Evolutionary conservation across 352 stramenopile genomes (phyloP).

Genomic region (Aphanomyces invadans): DNA sequence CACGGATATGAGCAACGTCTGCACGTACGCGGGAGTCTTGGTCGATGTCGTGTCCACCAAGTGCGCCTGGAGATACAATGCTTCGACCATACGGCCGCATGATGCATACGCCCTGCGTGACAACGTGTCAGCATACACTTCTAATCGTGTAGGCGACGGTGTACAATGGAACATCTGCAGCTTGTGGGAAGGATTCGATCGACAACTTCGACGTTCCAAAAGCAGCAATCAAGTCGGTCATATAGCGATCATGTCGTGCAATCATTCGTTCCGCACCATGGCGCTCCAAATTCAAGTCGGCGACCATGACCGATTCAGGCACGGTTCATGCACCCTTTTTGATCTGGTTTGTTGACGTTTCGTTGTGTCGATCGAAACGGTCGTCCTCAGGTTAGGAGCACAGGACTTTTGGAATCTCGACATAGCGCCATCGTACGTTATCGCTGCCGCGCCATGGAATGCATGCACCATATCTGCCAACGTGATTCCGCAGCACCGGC

Average conservation of each 20-base stretch:
- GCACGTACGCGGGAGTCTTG: background rate
- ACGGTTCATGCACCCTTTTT: no score
- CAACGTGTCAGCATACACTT: background rate
- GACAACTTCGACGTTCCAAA: constrained; percentile 1
- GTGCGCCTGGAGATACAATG: background rate
- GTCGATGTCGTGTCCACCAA: background rate
- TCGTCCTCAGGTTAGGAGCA: no score
- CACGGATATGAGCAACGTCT: background rate
- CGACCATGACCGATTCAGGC: no score
- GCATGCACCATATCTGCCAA: no score
- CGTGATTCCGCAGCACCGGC: no score
- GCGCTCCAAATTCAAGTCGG: no score
- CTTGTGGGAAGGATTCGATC: background rate
- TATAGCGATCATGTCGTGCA: background rate
- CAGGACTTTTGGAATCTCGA: no score
- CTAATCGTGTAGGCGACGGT: background rate
- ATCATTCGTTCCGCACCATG: no score
- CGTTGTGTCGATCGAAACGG: no score
- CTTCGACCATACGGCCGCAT: background rate
- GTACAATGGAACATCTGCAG: background rate
- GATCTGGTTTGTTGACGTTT: no score
- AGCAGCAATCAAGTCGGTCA: background rate
- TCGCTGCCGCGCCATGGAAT: no score
- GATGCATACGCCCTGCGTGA: constrained; percentile 1
- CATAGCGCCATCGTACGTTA: no score